Evolutionary conservation across 345 rosid species (phyloP).

Genomic region (Eutrema heterophyllum): DNA sequence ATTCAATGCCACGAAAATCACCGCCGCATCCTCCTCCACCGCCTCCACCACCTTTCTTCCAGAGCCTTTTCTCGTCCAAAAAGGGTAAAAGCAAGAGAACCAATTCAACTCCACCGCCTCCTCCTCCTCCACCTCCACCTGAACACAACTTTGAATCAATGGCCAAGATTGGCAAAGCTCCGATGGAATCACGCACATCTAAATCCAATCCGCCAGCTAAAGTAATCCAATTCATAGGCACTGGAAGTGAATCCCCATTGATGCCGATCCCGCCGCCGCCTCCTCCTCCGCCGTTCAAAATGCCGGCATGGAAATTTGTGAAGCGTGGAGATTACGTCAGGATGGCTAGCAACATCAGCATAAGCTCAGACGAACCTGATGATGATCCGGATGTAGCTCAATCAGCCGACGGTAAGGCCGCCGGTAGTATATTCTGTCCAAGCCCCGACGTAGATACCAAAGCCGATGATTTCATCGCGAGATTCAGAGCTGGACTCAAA

Average conservation of each 20-base stretch:
- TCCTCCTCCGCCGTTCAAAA: constrained; percentile 76
- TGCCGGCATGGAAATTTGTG: constrained; percentile 55
- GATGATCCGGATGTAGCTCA: constrained; percentile 33
- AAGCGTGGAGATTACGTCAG: constrained; percentile 66
- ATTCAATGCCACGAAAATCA: constrained; percentile 33
- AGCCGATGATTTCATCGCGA: constrained; percentile 80
- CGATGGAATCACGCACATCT: constrained; percentile 9
- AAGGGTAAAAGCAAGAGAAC: constrained; percentile 49
- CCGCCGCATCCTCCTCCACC: constrained; percentile 45
- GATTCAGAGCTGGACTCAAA: constrained; percentile 69
- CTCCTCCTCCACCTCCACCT: constrained; percentile 49
- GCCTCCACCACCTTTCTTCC: constrained; percentile 50
- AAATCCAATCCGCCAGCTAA: constrained; percentile 33
- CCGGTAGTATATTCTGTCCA: constrained; percentile 46
- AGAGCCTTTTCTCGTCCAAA: constrained; percentile 57
- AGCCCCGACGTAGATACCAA: constrained; percentile 89
- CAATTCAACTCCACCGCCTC: constrained; percentile 41
- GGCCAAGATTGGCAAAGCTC: constrained; percentile 25
- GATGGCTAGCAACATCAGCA: constrained; percentile 52
- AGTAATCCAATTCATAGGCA: constrained; percentile 21
- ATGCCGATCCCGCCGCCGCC: constrained; percentile 69
- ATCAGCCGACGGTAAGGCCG: not conserved
- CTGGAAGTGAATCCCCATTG: constrained; percentile 52
- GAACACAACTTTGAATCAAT: constrained; percentile 20
- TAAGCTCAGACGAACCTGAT: constrained; percentile 52